Percentiles rank a stretch among this genome's conserved stretches.
phyloP scores from a whole-genome alignment of 148 eudicot genomes.

The Gaultheria prostrata region DNA sequence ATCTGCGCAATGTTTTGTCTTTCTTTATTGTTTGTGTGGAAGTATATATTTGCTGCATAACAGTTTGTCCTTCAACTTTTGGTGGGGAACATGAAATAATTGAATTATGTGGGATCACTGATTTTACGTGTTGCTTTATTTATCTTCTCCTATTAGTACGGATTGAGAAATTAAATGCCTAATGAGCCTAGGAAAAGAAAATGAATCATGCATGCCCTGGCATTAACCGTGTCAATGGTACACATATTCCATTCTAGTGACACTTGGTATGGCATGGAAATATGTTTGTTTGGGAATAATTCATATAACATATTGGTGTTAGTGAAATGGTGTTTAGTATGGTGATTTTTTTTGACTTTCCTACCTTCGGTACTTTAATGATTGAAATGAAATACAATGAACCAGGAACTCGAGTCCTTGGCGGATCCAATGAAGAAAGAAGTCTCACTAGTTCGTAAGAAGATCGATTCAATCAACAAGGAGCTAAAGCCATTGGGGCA shows the following conservation, averaged over 20 bases:
- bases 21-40: neutral
- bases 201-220: neutral
- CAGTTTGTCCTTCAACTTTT: conserved; percentile 1
- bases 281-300: neutral
- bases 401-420: conserved; percentile 75
- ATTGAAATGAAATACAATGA: neutral
- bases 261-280: neutral
- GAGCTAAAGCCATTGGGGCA: conserved; percentile 84
- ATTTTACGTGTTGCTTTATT: neutral
- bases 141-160: neutral
- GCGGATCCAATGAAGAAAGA: conserved; percentile 90
- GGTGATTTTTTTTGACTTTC: neutral
- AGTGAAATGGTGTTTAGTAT: neutral
- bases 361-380: neutral
- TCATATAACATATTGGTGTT: neutral
- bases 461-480: conserved; percentile 75
- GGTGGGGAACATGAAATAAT: neutral
- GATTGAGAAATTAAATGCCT: neutral
- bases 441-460: conserved; percentile 71
- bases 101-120: neutral
- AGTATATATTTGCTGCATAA: neutral
- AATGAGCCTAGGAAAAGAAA: neutral
- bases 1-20: neutral
- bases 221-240: neutral
- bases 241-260: neutral